Evolutionary conservation across 345 rosid species (phyloP).

Genomic region (Gossypioides kirkii): DNA sequence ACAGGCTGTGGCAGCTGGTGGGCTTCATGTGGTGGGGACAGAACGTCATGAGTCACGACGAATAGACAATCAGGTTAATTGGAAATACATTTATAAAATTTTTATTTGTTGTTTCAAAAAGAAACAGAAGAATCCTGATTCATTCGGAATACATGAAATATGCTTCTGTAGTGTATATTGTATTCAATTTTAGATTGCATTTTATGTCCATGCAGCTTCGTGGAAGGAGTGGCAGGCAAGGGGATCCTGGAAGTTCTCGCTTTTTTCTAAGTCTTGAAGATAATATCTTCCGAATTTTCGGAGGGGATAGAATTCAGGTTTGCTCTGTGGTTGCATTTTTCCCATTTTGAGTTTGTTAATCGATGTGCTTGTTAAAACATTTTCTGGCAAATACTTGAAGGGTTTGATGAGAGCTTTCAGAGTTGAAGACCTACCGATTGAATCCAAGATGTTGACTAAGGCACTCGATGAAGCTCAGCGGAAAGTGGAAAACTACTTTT

Average conservation of each 20-base stretch:
- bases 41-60: constrained; percentile 94
- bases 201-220: constrained; percentile 53
- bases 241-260: constrained; percentile 98
- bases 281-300: constrained; percentile 87
- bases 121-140: not conserved
- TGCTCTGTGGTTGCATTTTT: constrained; percentile 19
- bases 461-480: constrained; percentile 97
- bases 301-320: constrained; percentile 95
- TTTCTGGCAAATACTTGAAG: constrained; percentile 34
- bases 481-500: constrained; percentile 94
- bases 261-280: constrained; percentile 98
- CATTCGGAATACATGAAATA: not conserved
- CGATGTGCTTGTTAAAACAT: constrained; percentile 10
- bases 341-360: constrained; percentile 4
- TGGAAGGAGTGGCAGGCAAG: constrained; percentile 94
- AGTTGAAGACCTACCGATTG: constrained; percentile 93
- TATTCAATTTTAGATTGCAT: constrained; percentile 8
- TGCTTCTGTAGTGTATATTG: not conserved
- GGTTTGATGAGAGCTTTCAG: constrained; percentile 97
- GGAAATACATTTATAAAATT: constrained; percentile 4
- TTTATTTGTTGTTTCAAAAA: not conserved
- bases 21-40: constrained; percentile 91
- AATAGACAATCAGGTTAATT: constrained; percentile 84
- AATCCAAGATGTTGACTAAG: constrained; percentile 90
- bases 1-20: constrained; percentile 92